Evolutionary conservation across 371 early-diverging fungal species (phyloP).

Genomic region (Mortierella sp.): DNA sequence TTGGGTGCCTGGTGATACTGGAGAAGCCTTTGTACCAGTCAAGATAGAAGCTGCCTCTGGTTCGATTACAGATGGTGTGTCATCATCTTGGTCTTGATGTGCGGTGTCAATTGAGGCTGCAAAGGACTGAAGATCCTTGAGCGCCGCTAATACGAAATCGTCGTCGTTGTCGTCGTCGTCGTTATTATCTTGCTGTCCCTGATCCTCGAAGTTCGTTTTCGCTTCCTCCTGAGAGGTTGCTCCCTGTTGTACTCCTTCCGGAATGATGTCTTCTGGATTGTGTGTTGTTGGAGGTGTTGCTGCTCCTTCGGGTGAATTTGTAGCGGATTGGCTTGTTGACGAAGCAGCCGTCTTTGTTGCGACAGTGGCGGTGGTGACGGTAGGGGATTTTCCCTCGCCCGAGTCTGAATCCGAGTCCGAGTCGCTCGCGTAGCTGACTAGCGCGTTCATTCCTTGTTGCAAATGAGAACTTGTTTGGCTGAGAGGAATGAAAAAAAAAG

Average conservation of each 20-base stretch:
- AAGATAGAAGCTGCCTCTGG: not conserved
- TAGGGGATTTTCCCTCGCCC: not conserved
- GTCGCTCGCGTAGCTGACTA: conserved; percentile 36
- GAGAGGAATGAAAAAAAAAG: not conserved
- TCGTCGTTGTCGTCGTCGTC: conserved; percentile 10
- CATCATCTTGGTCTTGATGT: not conserved
- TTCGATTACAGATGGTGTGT: not conserved
- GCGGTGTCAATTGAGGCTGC: conserved; percentile 24
- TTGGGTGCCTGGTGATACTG: not conserved
- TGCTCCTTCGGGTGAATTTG: not conserved
- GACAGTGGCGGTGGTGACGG: not conserved
- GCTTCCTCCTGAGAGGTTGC: not conserved
- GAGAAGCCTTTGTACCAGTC: no score
- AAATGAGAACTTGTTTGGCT: not conserved
- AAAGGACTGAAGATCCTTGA: conserved; percentile 42
- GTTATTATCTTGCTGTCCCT: not conserved
- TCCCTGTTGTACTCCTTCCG: not conserved
- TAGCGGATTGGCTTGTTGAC: not conserved
- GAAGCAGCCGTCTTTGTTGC: not conserved
- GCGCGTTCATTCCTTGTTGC: conserved; percentile 21
- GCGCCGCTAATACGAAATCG: conserved; percentile 23
- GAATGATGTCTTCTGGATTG: not conserved
- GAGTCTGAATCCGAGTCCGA: conserved; percentile 16
- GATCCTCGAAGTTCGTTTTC: not conserved
- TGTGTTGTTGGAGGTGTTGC: not conserved